phyloP scores from a whole-genome alignment of 345 rosid species.

The Luvunga scandens region DNA sequence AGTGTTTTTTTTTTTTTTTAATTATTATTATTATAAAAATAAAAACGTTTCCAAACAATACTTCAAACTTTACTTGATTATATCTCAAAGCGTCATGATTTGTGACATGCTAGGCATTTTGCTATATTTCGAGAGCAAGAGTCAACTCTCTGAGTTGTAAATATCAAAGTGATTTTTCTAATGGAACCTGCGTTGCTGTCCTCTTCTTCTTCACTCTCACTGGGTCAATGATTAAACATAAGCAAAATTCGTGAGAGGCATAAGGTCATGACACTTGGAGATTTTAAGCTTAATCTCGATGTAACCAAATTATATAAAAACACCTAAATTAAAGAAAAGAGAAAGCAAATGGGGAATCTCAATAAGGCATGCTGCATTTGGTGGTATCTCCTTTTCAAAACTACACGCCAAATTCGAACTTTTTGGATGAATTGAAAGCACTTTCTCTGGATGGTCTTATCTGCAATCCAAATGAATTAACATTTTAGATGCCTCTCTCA shows the following conservation, averaged over 20 bases:
- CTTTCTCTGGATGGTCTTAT: no score
- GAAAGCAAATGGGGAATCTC: slow-evolving; percentile 13
- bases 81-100: neutral
- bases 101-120: slow-evolving; percentile 30
- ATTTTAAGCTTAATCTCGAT: neutral
- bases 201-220: neutral
- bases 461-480: no score
- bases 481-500: no score
- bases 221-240: slow-evolving; percentile 13
- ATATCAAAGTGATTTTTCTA: neutral
- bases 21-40: no score
- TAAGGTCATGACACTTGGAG: slow-evolving; percentile 39
- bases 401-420: slow-evolving; percentile 3
- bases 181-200: slow-evolving; percentile 6
- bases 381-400: slow-evolving; percentile 5
- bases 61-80: neutral
- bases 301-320: neutral
- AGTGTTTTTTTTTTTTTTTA: no score
- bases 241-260: slow-evolving; percentile 17
- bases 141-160: slow-evolving; percentile 12
- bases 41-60: neutral
- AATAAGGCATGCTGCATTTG: neutral
- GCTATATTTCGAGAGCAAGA: neutral
- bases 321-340: neutral
- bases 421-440: neutral